Percentiles rank a stretch among this genome's conserved stretches.
Conservation (phyloP, 176 grass and related monocot species). For the Tillandsia fasciculata region DNA sequence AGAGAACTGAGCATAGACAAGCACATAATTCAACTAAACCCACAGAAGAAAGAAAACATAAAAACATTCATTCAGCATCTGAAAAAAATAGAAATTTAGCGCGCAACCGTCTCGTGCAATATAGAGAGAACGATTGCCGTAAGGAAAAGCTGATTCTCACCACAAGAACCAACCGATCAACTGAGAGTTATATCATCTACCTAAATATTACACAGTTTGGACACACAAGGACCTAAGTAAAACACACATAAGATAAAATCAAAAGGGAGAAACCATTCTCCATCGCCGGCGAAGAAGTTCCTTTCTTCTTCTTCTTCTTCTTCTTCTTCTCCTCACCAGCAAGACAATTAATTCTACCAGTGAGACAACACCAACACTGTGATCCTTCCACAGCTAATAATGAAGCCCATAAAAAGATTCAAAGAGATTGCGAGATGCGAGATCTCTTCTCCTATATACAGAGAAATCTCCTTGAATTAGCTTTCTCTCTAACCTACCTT, state of each 20-base stretch:
- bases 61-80: background rate
- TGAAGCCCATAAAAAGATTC: background rate
- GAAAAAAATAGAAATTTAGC: background rate
- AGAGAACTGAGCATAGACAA: background rate
- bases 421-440: background rate
- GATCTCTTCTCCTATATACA: background rate
- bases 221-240: background rate
- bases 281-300: background rate
- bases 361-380: background rate
- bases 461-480: constrained; percentile 3
- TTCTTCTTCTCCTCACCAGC: background rate
- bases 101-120: background rate
- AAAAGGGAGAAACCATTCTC: background rate
- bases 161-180: background rate
- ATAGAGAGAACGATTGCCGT: background rate
- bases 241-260: background rate
- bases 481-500: background rate
- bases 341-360: background rate
- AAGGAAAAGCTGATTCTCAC: background rate
- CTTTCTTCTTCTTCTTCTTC: background rate
- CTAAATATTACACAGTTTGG: background rate
- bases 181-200: background rate
- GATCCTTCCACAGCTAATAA: background rate
- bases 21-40: background rate
- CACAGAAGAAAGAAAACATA: background rate